These are phyloP conservation scores for Trichoderma hamatum DNA, from an alignment of 2,329 filamentous ascomycete species.

Conservation along the genomic window DNA sequence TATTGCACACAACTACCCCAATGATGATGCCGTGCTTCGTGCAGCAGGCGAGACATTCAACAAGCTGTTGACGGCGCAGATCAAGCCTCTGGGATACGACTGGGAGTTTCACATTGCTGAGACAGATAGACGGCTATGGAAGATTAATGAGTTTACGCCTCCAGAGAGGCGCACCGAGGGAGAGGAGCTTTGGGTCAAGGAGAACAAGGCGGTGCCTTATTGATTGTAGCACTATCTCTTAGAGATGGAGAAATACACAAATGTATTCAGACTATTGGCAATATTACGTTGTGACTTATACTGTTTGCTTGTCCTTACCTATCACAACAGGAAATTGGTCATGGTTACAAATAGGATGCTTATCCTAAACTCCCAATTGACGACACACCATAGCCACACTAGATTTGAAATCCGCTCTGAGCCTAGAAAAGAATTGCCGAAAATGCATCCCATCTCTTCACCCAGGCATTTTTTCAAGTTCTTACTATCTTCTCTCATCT, in stretches of 20 bases:
- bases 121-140: conserved; percentile 49
- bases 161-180: conserved; percentile 42
- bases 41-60: not conserved
- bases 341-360: too few species aligned
- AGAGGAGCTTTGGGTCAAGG: conserved; percentile 39
- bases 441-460: not conserved
- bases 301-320: too few species aligned
- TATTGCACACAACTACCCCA: conserved; percentile 13
- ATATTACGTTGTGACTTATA: not conserved
- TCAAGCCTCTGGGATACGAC: conserved; percentile 42
- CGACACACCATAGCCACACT: not conserved
- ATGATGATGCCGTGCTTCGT: not conserved
- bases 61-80: conserved; percentile 20
- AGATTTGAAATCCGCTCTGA: not conserved
- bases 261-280: not conserved
- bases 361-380: not conserved
- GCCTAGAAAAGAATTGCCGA: not conserved
- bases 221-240: not conserved
- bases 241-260: not conserved
- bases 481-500: not conserved
- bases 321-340: too few species aligned
- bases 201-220: conserved; percentile 15
- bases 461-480: not conserved
- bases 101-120: conserved; percentile 50
- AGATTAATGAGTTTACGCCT: conserved; percentile 45